Percentiles rank a stretch among this genome's conserved stretches.
Evolutionary conservation across 23 red algal genomes (phyloP).

Genomic region (Chondrus crispus): DNA sequence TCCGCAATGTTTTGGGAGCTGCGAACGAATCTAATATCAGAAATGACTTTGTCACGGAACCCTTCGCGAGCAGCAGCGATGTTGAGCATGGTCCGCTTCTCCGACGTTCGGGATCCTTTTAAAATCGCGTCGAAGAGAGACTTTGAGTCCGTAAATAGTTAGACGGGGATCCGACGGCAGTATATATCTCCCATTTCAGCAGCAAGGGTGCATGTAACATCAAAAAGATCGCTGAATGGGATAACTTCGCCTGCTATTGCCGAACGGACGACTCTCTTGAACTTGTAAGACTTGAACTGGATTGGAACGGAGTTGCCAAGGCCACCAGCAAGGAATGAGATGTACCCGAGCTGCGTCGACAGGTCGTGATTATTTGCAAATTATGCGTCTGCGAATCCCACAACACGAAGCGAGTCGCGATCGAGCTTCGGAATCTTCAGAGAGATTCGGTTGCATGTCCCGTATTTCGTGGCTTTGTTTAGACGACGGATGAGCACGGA

Average conservation of each 20-base stretch:
- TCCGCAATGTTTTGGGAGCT: too few species aligned
- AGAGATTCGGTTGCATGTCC: neutral
- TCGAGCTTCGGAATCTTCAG: neutral
- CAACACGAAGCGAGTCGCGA: neutral
- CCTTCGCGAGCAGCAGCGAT: too few species aligned
- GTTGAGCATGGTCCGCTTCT: too few species aligned
- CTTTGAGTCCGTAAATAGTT: too few species aligned
- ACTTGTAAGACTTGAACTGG: neutral
- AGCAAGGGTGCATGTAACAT: neutral
- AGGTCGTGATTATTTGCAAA: slow-evolving; percentile 28
- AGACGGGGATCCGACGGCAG: too few species aligned
- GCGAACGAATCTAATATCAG: too few species aligned
- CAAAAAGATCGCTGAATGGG: slow-evolving; percentile 16
- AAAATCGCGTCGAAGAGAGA: too few species aligned
- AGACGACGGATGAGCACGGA: neutral
- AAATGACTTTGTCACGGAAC: too few species aligned
- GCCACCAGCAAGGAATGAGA: neutral
- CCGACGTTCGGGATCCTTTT: too few species aligned
- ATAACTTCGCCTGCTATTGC: neutral
- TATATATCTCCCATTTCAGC: neutral
- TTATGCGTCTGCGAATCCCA: slow-evolving; percentile 16
- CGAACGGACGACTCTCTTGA: neutral
- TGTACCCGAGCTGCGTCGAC: neutral
- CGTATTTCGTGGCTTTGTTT: neutral
- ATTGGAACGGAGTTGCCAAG: neutral